These are phyloP conservation scores for Verticillium isaacii DNA, from an alignment of 2,329 filamentous ascomycete genomes.

Conservation along the genomic window DNA sequence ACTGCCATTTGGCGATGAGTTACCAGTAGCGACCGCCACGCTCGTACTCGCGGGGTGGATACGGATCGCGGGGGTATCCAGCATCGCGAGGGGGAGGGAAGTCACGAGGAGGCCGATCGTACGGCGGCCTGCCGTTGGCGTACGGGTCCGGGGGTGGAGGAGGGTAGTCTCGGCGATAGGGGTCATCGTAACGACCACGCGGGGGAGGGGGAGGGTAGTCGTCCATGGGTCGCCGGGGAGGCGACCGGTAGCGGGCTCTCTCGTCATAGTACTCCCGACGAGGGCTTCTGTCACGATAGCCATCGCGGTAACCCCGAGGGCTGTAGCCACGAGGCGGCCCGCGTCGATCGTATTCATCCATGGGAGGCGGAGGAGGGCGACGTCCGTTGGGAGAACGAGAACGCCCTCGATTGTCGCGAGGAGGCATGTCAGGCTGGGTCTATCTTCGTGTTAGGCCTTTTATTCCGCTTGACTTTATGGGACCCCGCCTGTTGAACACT, in stretches of 20 bases:
- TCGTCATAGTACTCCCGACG: slow-evolving; percentile 87
- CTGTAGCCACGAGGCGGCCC: slow-evolving; percentile 75
- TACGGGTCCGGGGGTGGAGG: slow-evolving; percentile 59
- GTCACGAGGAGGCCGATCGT: slow-evolving; percentile 48
- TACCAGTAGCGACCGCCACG: slow-evolving; percentile 45
- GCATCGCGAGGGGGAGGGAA: slow-evolving; percentile 42
- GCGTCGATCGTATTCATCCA: slow-evolving; percentile 80
- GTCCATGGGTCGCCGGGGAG: slow-evolving; percentile 70
- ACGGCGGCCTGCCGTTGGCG: slow-evolving; percentile 49
- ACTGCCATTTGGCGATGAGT: slow-evolving; percentile 18
- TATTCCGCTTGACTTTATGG: background rate
- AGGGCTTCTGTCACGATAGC: slow-evolving; percentile 84
- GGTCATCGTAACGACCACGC: slow-evolving; percentile 68
- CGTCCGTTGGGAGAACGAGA: slow-evolving; percentile 70
- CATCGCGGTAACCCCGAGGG: slow-evolving; percentile 62
- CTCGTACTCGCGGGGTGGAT: slow-evolving; percentile 41
- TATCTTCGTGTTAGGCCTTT: slow-evolving; percentile 26
- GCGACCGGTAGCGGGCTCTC: slow-evolving; percentile 73
- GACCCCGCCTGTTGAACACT: slow-evolving; percentile 26
- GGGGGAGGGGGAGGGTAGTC: slow-evolving; percentile 68
- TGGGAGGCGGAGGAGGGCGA: slow-evolving; percentile 62
- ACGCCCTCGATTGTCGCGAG: slow-evolving; percentile 61
- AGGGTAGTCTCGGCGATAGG: slow-evolving; percentile 67
- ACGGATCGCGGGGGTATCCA: slow-evolving; percentile 40
- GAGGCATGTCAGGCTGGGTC: slow-evolving; percentile 74